Conservation (phyloP, 2,329 filamentous ascomycete genomes). For the Paraconiothyrium brasiliense region DNA sequence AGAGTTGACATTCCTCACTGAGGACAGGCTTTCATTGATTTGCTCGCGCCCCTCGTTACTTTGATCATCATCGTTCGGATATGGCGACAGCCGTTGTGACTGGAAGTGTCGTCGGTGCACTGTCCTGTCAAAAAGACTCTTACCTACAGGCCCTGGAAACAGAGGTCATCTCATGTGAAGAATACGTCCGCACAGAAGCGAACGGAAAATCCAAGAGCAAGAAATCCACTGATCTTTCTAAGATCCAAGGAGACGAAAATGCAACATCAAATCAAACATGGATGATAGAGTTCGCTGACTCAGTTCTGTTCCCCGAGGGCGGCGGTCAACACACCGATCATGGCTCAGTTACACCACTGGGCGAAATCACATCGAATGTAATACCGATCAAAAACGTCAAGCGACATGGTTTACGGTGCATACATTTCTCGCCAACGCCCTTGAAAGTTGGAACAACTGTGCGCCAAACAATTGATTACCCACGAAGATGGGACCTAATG, state of each 20-base stretch:
- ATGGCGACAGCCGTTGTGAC: too few relatives aligned
- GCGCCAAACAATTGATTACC: conserved; percentile 39
- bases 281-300: conserved; percentile 45
- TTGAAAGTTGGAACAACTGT: conserved; percentile 55
- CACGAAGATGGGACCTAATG: conserved; percentile 46
- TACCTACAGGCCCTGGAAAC: conserved; percentile 43
- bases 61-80: too few relatives aligned
- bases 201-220: not conserved
- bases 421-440: conserved; percentile 28
- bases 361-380: conserved; percentile 13
- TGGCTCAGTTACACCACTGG: conserved; percentile 37
- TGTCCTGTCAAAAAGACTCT: conserved; percentile 45
- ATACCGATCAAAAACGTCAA: not conserved
- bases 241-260: conserved; percentile 14
- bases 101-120: conserved; percentile 37
- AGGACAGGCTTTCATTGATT: too few relatives aligned
- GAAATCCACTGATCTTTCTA: not conserved
- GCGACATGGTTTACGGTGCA: not conserved
- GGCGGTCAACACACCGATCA: conserved; percentile 46
- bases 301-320: conserved; percentile 46
- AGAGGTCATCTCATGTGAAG: conserved; percentile 42
- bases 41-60: too few relatives aligned
- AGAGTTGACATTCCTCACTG: too few relatives aligned
- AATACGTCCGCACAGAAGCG: conserved; percentile 35
- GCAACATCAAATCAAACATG: conserved; percentile 30